Conservation (phyloP, 257 asterid genomes). For the Lycium barbarum region DNA sequence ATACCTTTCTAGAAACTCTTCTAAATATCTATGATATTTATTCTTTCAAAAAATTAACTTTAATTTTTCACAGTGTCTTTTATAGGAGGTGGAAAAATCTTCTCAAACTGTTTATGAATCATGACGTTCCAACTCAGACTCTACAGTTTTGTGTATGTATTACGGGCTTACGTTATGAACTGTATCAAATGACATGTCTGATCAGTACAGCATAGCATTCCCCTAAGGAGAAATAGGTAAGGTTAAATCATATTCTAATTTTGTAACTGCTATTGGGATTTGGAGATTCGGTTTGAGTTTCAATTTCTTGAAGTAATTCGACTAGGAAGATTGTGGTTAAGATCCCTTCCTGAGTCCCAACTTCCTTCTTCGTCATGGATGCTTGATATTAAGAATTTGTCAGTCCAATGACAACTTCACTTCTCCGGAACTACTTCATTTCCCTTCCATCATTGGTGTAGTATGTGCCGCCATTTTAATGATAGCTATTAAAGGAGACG, state of each 20-base stretch:
- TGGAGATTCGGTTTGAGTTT: not conserved
- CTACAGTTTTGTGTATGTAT: not conserved
- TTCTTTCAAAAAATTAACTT: too few relatives aligned
- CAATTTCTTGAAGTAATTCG: not conserved
- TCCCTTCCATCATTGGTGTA: not conserved
- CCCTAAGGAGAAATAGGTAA: not conserved
- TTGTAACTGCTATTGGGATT: not conserved
- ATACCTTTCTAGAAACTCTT: too few relatives aligned
- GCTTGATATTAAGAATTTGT: not conserved
- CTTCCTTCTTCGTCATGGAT: not conserved
- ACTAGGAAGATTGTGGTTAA: not conserved
- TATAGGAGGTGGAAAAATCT: constrained; percentile 8
- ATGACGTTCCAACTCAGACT: constrained; percentile 1
- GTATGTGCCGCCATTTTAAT: not conserved
- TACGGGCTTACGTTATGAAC: not conserved
- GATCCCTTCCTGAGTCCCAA: not conserved
- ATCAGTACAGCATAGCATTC: not conserved
- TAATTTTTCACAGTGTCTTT: too few relatives aligned
- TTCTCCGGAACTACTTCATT: not conserved
- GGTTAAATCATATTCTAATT: not conserved
- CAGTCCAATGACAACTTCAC: not conserved
- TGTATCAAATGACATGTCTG: not conserved
- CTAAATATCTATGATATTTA: too few relatives aligned
- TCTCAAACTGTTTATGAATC: not conserved
- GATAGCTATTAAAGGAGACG: not conserved